Percentiles rank a stretch among this genome's conserved stretches.
These are phyloP conservation scores for Fennellomyces sp. DNA, from an alignment of 371 early-diverging fungal species.

Conservation along the genomic window DNA sequence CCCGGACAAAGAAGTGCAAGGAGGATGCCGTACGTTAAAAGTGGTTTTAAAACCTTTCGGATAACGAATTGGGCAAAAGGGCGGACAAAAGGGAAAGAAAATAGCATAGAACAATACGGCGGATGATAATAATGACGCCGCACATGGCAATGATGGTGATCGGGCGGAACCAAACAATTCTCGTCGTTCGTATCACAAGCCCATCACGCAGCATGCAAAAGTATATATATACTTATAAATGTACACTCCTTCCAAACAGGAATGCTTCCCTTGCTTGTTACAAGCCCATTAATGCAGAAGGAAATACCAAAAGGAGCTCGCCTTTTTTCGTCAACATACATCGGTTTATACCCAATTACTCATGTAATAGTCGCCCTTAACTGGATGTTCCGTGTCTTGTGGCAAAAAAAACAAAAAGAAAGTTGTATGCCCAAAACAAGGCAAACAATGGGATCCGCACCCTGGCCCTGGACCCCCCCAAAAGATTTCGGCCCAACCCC, in stretches of 20 bases:
- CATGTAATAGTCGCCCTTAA: not conserved
- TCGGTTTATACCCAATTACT: not conserved
- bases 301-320: not conserved
- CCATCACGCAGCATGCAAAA: not conserved
- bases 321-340: not conserved
- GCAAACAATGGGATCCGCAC: not conserved
- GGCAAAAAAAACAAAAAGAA: not conserved
- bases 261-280: conserved; percentile 8
- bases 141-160: conserved; percentile 4
- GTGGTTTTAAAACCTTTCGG: not conserved
- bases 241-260: conserved; percentile 12
- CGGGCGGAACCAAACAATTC: not conserved
- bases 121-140: not conserved
- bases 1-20: conserved; percentile 7
- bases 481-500: not conserved
- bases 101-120: not conserved
- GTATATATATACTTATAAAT: not conserved
- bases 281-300: not conserved
- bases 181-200: conserved; percentile 3
- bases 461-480: not conserved
- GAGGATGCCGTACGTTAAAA: conserved; percentile 1
- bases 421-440: not conserved
- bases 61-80: conserved; percentile 1
- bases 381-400: not conserved
- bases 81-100: not conserved